Evolutionary conservation across 352 stramenopile species (phyloP).

Genomic region (Pythium inflatum): DNA sequence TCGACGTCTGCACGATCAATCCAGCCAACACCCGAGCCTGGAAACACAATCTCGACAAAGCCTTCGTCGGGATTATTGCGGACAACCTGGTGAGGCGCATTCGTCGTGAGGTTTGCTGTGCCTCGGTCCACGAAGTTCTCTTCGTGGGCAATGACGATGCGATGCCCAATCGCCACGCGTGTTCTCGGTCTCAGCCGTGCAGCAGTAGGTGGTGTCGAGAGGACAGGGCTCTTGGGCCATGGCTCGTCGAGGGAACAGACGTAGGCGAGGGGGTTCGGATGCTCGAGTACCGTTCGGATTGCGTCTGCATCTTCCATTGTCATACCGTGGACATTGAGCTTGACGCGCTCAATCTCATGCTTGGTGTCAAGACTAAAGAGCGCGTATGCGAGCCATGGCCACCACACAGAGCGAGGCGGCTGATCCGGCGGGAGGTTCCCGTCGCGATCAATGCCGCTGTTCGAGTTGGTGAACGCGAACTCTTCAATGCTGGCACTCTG

Average conservation of each 20-base stretch:
- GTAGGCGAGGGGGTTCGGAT: neutral
- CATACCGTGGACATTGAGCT: neutral
- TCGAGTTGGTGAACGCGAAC: neutral
- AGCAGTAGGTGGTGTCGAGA: neutral
- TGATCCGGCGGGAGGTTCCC: neutral
- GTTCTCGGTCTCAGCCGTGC: neutral
- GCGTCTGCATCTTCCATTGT: neutral
- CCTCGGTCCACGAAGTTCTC: neutral
- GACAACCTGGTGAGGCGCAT: neutral
- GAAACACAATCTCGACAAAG: slow-evolving; percentile 7
- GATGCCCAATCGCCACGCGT: neutral
- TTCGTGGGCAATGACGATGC: neutral
- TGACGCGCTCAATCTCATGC: neutral
- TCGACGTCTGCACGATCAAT: neutral
- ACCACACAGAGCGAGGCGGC: neutral
- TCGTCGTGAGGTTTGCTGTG: neutral
- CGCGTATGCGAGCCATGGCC: slow-evolving; percentile 14
- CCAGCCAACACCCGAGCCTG: neutral
- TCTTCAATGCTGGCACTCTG: neutral
- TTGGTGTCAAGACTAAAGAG: neutral
- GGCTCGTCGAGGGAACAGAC: slow-evolving; percentile 3
- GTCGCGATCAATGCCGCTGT: neutral
- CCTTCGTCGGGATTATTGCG: neutral
- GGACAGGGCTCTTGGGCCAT: neutral
- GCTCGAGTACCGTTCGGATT: neutral